A percentile compares a stretch with the other conserved stretches of the same genome.
Conservation (phyloP, 306 rosid species). For the Trifolium dubium region DNA sequence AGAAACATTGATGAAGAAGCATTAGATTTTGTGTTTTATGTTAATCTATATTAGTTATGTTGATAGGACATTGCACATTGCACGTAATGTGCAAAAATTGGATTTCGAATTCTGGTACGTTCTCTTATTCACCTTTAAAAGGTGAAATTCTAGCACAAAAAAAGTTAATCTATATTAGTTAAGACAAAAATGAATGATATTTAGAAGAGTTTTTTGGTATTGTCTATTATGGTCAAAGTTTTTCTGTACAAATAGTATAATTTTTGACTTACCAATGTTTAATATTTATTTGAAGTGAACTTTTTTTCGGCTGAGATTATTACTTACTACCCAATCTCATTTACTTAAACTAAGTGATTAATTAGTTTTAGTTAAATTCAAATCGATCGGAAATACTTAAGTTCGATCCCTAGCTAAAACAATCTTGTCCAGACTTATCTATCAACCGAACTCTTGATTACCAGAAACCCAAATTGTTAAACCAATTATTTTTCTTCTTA, state of each 20-base stretch:
- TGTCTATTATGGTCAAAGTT: neutral
- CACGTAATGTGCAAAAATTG: too few species aligned
- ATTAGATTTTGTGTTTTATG: conserved; percentile 9
- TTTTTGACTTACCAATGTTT: conserved; percentile 13
- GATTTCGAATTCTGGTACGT: too few species aligned
- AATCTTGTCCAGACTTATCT: too few species aligned
- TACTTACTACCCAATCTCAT: conserved; percentile 1
- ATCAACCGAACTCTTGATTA: too few species aligned
- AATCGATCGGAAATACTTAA: too few species aligned
- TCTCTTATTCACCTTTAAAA: too few species aligned
- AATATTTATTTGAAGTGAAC: conserved; percentile 2
- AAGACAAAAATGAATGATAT: neutral
- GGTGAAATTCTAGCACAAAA: too few species aligned
- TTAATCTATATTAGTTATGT: neutral
- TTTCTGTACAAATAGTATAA: neutral
- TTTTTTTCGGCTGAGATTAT: conserved; percentile 5
- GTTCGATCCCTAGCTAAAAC: too few species aligned
- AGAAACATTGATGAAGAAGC: conserved; percentile 8
- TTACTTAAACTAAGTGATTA: neutral
- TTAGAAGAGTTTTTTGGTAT: neutral
- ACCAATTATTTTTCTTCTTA: neutral
- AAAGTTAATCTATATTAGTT: neutral
- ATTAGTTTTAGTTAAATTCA: too few species aligned
- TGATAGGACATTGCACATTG: too few species aligned
- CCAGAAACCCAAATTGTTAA: too few species aligned